phyloP scores from a whole-genome alignment of 805 yeast species.

The Sungouiozyma intestinalis region DNA sequence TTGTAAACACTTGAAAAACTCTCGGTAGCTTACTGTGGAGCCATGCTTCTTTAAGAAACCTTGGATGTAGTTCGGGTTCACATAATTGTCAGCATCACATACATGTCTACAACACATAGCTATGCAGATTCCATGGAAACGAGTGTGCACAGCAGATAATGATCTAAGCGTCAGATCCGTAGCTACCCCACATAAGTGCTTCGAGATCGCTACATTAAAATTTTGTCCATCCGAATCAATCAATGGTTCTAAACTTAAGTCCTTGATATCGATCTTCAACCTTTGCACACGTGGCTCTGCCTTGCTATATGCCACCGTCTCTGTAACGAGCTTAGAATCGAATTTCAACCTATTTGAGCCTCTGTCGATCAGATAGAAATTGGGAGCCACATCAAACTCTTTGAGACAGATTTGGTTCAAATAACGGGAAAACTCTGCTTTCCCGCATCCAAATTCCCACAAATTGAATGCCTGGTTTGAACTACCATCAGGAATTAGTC shows the following conservation, averaged over 20 bases:
- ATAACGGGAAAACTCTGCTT: conserved; percentile 72
- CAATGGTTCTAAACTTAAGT: conserved; percentile 43
- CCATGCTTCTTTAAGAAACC: conserved; percentile 30
- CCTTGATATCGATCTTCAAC: conserved; percentile 67
- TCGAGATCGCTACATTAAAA: conserved; percentile 53
- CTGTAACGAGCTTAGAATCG: conserved; percentile 57
- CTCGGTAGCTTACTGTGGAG: conserved; percentile 11
- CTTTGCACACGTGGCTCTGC: conserved; percentile 8
- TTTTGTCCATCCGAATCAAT: conserved; percentile 11
- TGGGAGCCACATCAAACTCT: conserved; percentile 9
- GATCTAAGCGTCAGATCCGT: conserved; percentile 76
- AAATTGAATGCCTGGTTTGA: conserved; percentile 29
- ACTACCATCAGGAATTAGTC: neutral
- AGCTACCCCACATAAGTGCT: conserved; percentile 90
- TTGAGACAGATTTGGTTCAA: conserved; percentile 26
- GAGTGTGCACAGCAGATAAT: conserved; percentile 33
- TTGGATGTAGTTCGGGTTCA: conserved; percentile 18
- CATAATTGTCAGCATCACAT: conserved; percentile 45
- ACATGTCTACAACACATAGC: conserved; percentile 94
- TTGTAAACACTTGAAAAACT: conserved; percentile 39
- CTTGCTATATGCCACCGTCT: conserved; percentile 26
- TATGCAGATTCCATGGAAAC: conserved; percentile 51
- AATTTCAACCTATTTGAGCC: conserved; percentile 69
- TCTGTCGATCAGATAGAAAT: conserved; percentile 61
- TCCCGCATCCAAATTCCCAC: conserved; percentile 85